A percentile compares a stretch with the other conserved stretches of the same genome.
Evolutionary conservation across 345 rosid genomes (phyloP).

Genomic region (Eucalyptus cloeziana): DNA sequence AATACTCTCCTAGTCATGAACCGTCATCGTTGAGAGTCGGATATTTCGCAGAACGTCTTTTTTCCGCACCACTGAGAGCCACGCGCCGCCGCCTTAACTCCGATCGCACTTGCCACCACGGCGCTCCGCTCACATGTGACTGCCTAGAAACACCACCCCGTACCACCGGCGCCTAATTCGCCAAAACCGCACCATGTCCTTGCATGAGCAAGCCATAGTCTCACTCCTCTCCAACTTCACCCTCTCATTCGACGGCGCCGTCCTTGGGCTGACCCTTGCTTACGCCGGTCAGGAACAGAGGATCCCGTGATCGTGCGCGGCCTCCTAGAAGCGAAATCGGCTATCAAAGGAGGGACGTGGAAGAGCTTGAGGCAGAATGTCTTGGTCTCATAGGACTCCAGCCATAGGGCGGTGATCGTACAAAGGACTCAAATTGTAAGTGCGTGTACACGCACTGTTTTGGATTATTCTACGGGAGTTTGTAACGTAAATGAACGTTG

Average conservation of each 20-base stretch:
- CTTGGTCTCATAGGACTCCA: slow-evolving; percentile 51
- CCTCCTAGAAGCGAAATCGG: slow-evolving; percentile 32
- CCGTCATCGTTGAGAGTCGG: not conserved
- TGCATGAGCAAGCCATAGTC: slow-evolving; percentile 52
- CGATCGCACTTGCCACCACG: not conserved
- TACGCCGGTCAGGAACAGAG: slow-evolving; percentile 13
- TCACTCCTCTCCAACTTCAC: slow-evolving; percentile 43
- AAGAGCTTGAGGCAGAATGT: slow-evolving; percentile 20
- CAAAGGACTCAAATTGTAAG: slow-evolving; percentile 63
- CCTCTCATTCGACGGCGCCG: slow-evolving; percentile 80
- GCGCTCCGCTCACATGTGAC: not conserved
- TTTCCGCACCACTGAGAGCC: not conserved
- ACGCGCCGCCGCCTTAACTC: not conserved
- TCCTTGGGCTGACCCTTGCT: slow-evolving; percentile 64
- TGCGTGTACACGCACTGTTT: not conserved
- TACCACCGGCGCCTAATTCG: not conserved
- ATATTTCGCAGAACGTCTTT: not conserved
- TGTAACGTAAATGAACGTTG: not conserved
- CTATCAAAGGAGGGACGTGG: slow-evolving; percentile 22
- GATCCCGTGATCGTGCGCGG: slow-evolving; percentile 45
- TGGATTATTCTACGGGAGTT: not conserved
- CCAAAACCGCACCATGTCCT: slow-evolving; percentile 30
- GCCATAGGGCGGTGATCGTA: slow-evolving; percentile 70
- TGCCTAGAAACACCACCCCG: not conserved
- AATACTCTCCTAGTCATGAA: not conserved